Percentiles rank a stretch among this genome's conserved stretches.
phyloP scores from a whole-genome alignment of 768 basidiomycete genomes.

The Mycena rosella region DNA sequence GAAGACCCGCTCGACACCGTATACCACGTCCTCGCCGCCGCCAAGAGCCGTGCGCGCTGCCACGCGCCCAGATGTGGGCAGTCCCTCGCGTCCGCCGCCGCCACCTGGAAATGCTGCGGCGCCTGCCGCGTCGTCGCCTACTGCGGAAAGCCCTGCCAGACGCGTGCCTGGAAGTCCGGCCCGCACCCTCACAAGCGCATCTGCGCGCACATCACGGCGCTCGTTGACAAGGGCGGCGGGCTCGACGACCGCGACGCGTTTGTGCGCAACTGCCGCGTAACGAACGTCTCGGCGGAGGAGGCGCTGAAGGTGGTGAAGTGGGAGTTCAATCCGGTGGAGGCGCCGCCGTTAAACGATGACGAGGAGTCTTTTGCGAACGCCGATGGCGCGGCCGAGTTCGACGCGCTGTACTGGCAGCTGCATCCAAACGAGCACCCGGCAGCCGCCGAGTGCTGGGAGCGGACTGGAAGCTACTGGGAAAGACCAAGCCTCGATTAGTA shows the following conservation, averaged over 20 bases:
- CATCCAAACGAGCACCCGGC: conserved; percentile 1
- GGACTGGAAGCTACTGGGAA: neutral
- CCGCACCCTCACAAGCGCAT: conserved; percentile 8
- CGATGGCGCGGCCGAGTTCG: conserved; percentile 2
- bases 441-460: neutral
- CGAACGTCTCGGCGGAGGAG: neutral
- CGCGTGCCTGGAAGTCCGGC: conserved; percentile 10
- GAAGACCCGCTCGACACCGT: conserved; percentile 4
- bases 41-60: conserved; percentile 2
- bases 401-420: conserved; percentile 7
- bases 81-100: conserved; percentile 10
- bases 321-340: neutral
- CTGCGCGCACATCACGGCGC: conserved; percentile 3
- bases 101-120: neutral
- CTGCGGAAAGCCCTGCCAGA: conserved; percentile 12
- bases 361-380: conserved; percentile 1
- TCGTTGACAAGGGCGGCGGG: conserved; percentile 7
- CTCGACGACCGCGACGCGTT: conserved; percentile 10
- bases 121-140: conserved; percentile 13
- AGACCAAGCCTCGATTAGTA: neutral
- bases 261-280: conserved; percentile 1
- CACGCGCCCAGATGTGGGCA: conserved; percentile 10
- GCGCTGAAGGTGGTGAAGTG: conserved; percentile 8
- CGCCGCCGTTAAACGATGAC: neutral
- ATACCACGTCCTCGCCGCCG: neutral